Evolutionary conservation across 148 eudicot genomes (phyloP).

Genomic region (Rhododendron simsii): DNA sequence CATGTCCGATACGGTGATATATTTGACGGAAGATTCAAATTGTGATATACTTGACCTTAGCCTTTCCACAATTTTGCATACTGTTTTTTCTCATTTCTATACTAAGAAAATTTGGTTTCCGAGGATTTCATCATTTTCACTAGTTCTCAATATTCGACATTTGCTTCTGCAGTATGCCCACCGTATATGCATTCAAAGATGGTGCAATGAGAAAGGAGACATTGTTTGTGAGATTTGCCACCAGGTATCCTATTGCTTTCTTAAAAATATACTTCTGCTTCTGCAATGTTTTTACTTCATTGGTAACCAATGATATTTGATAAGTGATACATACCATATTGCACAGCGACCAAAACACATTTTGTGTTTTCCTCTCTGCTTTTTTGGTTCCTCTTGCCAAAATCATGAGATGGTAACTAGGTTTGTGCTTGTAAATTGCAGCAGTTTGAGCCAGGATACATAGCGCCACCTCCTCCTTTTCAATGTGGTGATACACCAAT

Average conservation of each 20-base stretch:
- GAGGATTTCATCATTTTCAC: neutral
- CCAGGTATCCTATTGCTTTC: slow-evolving; percentile 38
- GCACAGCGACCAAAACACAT: neutral
- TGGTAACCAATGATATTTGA: neutral
- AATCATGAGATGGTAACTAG: neutral
- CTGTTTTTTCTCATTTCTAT: neutral
- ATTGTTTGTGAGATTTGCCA: slow-evolving; percentile 71
- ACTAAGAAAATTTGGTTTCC: neutral
- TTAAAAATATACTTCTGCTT: neutral
- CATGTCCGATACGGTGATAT: neutral
- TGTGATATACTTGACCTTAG: too few species aligned
- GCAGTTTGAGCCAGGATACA: slow-evolving; percentile 65
- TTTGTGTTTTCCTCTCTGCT: neutral
- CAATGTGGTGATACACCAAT: slow-evolving; percentile 39
- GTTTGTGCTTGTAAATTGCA: slow-evolving; percentile 24
- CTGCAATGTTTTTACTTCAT: neutral
- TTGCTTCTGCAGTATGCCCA: slow-evolving; percentile 66
- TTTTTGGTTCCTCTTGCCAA: neutral
- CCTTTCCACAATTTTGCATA: neutral
- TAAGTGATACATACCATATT: neutral
- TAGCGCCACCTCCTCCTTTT: slow-evolving; percentile 59
- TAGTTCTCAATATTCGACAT: neutral
- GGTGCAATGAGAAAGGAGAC: slow-evolving; percentile 88
- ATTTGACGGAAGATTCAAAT: neutral
- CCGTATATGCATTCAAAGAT: slow-evolving; percentile 70